Base-by-base conservation (phyloP, 352 stramenopile species). In the Phytophthora tubulina region DNA sequence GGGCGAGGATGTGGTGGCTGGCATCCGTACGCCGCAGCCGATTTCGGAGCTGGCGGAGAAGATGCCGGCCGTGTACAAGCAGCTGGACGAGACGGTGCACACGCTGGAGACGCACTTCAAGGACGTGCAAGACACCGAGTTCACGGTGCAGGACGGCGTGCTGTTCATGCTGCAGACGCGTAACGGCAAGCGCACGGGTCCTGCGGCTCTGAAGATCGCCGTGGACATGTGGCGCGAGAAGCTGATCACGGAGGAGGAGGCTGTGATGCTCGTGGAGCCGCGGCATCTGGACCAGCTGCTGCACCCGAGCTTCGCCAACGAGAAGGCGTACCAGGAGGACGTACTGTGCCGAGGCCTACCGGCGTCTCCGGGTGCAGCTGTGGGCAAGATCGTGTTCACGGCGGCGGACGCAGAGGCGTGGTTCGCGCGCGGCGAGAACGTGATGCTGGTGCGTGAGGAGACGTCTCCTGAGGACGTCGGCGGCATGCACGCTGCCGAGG, bases 201-300 rank as follows among this genome's bases (percentile, higher is more conserved):
- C 55, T 8, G 66, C 66, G 7, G 57, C 66, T 36, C 45, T 72
- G 9, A 73, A 73, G 58, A 73, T 68, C 66, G 66, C 58, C 44
- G 67, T 73, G 35, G 67, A 73, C 44, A 73, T 73, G 66, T 73
- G 66, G 66, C 66, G 58, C 45, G 66, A 73, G 66, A 73, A 71
- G 61, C 62, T 72, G 61, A 63, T 75, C 61, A 75, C 68, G 32
- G 68, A 75, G 55, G 62, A 70, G 48, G 68, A 72, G 39, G 61
- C 62, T 33, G 61, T 75, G 68, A 71, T 75, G 68, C 62, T 75
- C 33, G 68, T 72, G 61, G 62, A 75, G 54, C 68, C 55, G 54
- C 62, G 62, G 2, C 68, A 72, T 55, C 61, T 75, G 41, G 68
- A 75, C 41, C 67, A 72, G 32, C 31, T 67, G 42, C 61, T 75